A percentile compares a stretch with the other conserved stretches of the same genome.
Evolutionary conservation across 169 alveolate genomes (phyloP).

Genomic region (Plasmodium chabaudi): DNA sequence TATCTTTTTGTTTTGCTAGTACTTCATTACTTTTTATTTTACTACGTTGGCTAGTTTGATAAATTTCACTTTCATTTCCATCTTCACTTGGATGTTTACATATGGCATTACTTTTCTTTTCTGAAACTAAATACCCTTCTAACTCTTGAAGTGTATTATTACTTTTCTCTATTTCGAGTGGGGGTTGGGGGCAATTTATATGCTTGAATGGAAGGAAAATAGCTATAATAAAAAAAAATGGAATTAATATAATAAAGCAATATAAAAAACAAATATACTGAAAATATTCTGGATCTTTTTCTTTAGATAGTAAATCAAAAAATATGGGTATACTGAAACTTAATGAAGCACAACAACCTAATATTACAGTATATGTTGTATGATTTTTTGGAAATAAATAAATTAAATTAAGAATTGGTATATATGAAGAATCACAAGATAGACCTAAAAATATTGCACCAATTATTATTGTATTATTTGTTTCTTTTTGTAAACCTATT

Average conservation of each 20-base stretch:
- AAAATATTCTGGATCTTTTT: constrained; percentile 22
- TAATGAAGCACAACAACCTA: constrained; percentile 70
- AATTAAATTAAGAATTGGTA: constrained; percentile 52
- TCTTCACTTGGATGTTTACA: not conserved
- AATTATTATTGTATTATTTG: constrained; percentile 28
- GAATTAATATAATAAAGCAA: constrained; percentile 43
- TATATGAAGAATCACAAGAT: constrained; percentile 59
- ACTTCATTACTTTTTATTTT: too few species aligned
- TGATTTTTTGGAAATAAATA: constrained; percentile 63
- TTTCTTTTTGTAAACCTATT: constrained; percentile 57
- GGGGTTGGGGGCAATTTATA: not conserved
- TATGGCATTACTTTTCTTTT: not conserved
- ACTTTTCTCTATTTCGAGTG: not conserved
- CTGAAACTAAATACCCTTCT: constrained; percentile 33
- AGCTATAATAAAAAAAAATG: constrained; percentile 32
- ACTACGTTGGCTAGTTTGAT: too few species aligned
- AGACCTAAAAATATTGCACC: constrained; percentile 58
- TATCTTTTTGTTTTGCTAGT: too few species aligned
- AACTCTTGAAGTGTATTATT: constrained; percentile 31
- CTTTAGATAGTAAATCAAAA: constrained; percentile 42
- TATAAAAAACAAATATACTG: constrained; percentile 41
- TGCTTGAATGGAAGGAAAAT: constrained; percentile 46
- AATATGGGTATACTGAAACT: constrained; percentile 66
- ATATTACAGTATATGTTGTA: constrained; percentile 61
- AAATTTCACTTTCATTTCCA: too few species aligned